Evolutionary conservation across 345 rosid species (phyloP).

Genomic region (Cardiospermum halicacabum): DNA sequence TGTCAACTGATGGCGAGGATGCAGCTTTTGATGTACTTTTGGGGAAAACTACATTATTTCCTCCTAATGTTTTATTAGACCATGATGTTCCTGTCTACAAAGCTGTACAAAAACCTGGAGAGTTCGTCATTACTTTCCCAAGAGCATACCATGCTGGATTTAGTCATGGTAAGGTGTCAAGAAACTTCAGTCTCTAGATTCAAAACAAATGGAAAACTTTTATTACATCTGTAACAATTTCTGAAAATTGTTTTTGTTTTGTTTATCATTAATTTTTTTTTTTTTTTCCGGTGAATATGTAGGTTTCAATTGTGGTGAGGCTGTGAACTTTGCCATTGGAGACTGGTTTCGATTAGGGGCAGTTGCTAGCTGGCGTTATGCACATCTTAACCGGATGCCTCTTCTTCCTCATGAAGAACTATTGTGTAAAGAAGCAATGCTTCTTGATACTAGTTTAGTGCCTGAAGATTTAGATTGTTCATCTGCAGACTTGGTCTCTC

Average conservation of each 20-base stretch:
- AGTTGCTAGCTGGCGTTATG: slow-evolving; percentile 88
- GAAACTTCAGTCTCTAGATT: background rate
- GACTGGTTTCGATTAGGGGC: slow-evolving; percentile 98
- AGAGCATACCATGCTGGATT: slow-evolving; percentile 99
- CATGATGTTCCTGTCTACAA: slow-evolving; percentile 88
- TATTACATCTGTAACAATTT: background rate
- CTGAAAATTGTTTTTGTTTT: background rate
- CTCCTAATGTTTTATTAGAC: slow-evolving; percentile 82
- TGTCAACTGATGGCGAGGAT: slow-evolving; percentile 75
- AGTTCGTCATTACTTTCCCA: slow-evolving; percentile 84
- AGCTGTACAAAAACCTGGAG: slow-evolving; percentile 99
- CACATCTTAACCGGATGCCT: slow-evolving; percentile 82
- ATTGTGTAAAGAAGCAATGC: slow-evolving; percentile 95
- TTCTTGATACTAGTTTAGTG: slow-evolving; percentile 42
- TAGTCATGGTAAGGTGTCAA: slow-evolving; percentile 70
- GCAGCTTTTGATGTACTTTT: slow-evolving; percentile 96
- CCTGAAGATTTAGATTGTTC: slow-evolving; percentile 57
- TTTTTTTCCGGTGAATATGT: too few species aligned
- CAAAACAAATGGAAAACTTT: background rate
- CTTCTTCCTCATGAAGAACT: slow-evolving; percentile 98
- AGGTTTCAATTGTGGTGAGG: slow-evolving; percentile 99
- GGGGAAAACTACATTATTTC: slow-evolving; percentile 96
- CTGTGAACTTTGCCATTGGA: slow-evolving; percentile 96
- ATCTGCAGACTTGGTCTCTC: slow-evolving; percentile 49
- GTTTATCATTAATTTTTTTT: too few species aligned